Evolutionary conservation across 2,329 filamentous ascomycete genomes (phyloP), one percentile per base, ranked within the genome.

Genomic region (Alternaria infectoria): DNA sequence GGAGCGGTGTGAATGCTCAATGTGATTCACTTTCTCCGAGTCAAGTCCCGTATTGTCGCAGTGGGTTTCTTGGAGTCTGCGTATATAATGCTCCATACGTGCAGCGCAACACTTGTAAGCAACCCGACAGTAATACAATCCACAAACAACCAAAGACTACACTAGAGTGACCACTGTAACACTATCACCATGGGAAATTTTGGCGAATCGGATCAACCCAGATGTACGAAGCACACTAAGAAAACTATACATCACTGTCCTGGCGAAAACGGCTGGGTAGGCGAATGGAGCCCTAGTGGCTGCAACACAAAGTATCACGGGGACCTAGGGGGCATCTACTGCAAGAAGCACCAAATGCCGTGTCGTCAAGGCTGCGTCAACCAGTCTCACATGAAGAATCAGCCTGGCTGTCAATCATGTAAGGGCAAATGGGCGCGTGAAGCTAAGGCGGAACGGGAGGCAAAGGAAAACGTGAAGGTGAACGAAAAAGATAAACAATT

Each of bases 321-420:
- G n/a, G n/a, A n/a, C n/a, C n/a, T n/a, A n/a, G n/a, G 26, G 26
- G 26, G 26, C 26, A 28, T 4, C 9, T 59, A 32, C n/a, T 44
- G 57, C 36, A 45, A 25, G 2, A 59, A 59, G n/a, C 57, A 59
- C 13, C n/a, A 40, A 5, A 54, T 59, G 47, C 46, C 19, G 13
- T 59, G 47, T 32, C 47, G 36, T 5, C 7, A 50, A 0, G 47
- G 47, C 10, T 59, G 57, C 15, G 1, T 5, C 12, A 2, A 12
- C 8, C 4, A 9, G n/a, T 1, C 10, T 6, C 56, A 59, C 19
- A 13, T 59, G 4, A 28, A 30, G 12, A 59, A 25, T 3, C 47
- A 30, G 12, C 5, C 17, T 7, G 47, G 32, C 15, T 59, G 56
- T n/a, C 4, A 1, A n/a, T 11, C 15, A 6, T 50, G 44, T 3